Percentiles rank a stretch among this genome's conserved stretches.
phyloP scores from a whole-genome alignment of 176 grass and related monocot species.

The Avena insularis region DNA sequence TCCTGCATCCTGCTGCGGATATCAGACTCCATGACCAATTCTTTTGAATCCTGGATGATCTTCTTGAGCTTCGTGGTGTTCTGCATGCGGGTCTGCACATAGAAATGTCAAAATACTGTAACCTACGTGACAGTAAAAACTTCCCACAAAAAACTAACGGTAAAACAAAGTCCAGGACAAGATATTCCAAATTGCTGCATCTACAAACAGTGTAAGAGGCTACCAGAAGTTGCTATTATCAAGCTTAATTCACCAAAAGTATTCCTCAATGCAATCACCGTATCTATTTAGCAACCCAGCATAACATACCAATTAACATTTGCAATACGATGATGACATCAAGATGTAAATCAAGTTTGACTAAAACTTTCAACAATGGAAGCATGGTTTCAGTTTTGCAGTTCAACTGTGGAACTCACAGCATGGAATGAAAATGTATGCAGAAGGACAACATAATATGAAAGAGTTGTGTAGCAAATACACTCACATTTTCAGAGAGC shows the following conservation, averaged over 20 bases:
- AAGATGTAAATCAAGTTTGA: background rate
- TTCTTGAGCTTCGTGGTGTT: conserved; percentile 94
- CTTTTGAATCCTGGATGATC: conserved; percentile 94
- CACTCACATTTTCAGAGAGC: conserved; percentile 88
- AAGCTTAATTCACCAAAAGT: conserved; percentile 11
- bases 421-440: conserved; percentile 7
- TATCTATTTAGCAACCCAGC: no score
- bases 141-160: background rate
- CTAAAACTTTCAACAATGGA: conserved; percentile 10
- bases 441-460: background rate
- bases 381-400: background rate
- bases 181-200: background rate
- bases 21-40: conserved; percentile 85
- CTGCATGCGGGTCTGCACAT: conserved; percentile 78
- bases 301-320: background rate
- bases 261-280: background rate
- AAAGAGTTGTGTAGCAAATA: background rate
- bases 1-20: conserved; percentile 90
- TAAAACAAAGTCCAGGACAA: background rate
- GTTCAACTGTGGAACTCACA: background rate
- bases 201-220: conserved; percentile 17
- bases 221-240: conserved; percentile 2
- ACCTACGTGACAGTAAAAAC: background rate
- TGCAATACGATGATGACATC: conserved; percentile 1
- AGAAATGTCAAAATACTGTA: conserved; percentile 17